A percentile compares a stretch with the other conserved stretches of the same genome.
These are phyloP conservation scores for Blastocystis sp. DNA, from an alignment of 352 stramenopile genomes.

Conservation along the genomic window DNA sequence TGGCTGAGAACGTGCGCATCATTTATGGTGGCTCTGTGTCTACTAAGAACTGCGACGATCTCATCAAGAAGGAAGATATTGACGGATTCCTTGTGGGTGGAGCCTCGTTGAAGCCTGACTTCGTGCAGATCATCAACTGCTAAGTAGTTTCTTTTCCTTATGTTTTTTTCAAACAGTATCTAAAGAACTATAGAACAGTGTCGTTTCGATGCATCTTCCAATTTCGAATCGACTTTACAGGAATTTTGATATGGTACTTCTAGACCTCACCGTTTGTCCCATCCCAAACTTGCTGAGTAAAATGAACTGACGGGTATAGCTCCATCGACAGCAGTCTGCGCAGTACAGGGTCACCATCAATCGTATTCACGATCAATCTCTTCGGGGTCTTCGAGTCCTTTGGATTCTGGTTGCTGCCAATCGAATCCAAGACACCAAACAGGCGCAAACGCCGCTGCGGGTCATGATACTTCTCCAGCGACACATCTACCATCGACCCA, in stretches of 20 bases:
- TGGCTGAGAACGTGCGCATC: slow-evolving; percentile 72
- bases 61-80: slow-evolving; percentile 78
- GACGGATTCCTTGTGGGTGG: slow-evolving; percentile 87
- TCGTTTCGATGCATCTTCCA: slow-evolving; percentile 2
- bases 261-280: background rate
- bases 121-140: slow-evolving; percentile 74
- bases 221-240: background rate
- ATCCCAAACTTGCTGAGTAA: background rate
- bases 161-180: background rate
- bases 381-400: background rate
- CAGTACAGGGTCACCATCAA: background rate
- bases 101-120: slow-evolving; percentile 83
- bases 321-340: background rate
- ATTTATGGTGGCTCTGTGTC: slow-evolving; percentile 77
- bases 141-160: background rate
- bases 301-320: background rate
- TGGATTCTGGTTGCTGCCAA: background rate
- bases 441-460: background rate
- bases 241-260: background rate
- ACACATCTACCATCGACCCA: background rate
- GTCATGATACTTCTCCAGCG: slow-evolving; percentile 38
- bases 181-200: slow-evolving; percentile 16
- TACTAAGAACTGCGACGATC: slow-evolving; percentile 76
- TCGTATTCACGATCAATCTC: background rate
- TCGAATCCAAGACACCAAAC: background rate